Percentiles rank a stretch among this genome's conserved stretches.
Evolutionary conservation across 2,329 filamentous ascomycete genomes (phyloP).

Genomic region (Apiospora phragmitis): DNA sequence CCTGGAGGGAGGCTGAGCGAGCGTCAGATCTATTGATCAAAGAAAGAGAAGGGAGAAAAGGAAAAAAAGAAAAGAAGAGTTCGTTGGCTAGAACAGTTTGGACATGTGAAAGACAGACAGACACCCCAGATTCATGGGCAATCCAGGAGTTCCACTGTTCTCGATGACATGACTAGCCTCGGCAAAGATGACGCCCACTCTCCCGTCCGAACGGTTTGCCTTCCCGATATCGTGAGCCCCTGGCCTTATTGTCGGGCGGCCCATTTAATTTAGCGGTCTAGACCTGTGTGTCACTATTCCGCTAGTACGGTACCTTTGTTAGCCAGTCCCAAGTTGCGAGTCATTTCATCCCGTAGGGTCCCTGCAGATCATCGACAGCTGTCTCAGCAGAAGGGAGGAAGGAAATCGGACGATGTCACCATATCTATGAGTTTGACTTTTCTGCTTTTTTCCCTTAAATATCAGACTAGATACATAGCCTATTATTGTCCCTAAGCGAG

Average conservation of each 20-base stretch:
- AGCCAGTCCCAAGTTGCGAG: background rate
- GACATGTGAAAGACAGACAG: background rate
- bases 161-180: conserved; percentile 5
- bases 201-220: background rate
- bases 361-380: background rate
- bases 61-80: background rate
- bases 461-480: background rate
- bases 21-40: background rate
- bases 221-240: conserved; percentile 9
- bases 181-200: background rate
- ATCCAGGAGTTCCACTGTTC: background rate
- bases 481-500: background rate
- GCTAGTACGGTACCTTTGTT: background rate
- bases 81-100: background rate
- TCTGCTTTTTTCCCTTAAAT: background rate
- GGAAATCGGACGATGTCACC: background rate
- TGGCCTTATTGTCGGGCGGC: background rate
- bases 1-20: background rate
- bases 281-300: background rate
- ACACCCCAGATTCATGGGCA: background rate
- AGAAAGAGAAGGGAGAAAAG: background rate
- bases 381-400: background rate
- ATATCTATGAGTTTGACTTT: background rate
- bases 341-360: background rate
- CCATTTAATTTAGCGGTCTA: background rate